A percentile compares a stretch with the other conserved stretches of the same genome.
Conservation (phyloP, 768 basidiomycete genomes). For the Suillus cothurnatus region DNA sequence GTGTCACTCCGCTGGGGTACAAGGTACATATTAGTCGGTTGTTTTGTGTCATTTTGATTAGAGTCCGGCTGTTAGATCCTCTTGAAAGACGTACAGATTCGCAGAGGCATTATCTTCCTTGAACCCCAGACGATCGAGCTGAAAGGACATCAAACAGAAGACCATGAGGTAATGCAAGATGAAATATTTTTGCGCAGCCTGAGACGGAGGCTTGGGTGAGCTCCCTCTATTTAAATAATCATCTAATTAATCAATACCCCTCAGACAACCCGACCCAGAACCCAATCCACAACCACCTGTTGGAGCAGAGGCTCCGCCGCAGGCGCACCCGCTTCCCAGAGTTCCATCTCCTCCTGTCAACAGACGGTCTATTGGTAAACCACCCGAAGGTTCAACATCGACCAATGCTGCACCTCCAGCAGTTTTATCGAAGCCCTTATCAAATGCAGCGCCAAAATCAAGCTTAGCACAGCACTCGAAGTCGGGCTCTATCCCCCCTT, state of each 20-base stretch:
- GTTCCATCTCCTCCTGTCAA: not conserved
- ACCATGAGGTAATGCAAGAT: slow-evolving; percentile 61
- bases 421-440: not conserved
- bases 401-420: not conserved
- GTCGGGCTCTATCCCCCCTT: slow-evolving; percentile 12
- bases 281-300: slow-evolving; percentile 11
- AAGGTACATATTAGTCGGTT: slow-evolving; percentile 55
- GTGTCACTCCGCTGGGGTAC: slow-evolving; percentile 76
- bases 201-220: slow-evolving; percentile 68
- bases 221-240: not conserved
- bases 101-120: slow-evolving; percentile 74
- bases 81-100: slow-evolving; percentile 67
- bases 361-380: slow-evolving; percentile 2
- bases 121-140: slow-evolving; percentile 67
- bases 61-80: slow-evolving; percentile 50
- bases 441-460: not conserved
- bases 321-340: not conserved
- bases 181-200: slow-evolving; percentile 64
- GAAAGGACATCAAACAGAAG: slow-evolving; percentile 63
- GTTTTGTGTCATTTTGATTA: not conserved
- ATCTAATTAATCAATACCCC: slow-evolving; percentile 1
- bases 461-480: slow-evolving; percentile 5
- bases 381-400: not conserved
- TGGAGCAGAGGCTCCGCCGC: not conserved
- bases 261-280: slow-evolving; percentile 29